Evolutionary conservation across 441 rosid species (phyloP), one percentile per base, ranked within the genome.

Genomic region (Erodium chrysanthum): DNA sequence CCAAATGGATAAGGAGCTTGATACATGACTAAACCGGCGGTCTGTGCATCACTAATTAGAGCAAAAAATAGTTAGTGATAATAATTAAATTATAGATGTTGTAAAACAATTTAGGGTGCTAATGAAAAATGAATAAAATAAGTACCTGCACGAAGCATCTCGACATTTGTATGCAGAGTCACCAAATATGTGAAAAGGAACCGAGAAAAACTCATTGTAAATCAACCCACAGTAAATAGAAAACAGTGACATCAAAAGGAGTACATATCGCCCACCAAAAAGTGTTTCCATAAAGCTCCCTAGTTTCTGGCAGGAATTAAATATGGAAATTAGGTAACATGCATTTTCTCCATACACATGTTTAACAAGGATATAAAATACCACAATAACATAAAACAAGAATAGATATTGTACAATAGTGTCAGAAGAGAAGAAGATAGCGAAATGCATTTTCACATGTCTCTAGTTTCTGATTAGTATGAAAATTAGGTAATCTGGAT

Each of bases 211-310:
- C 71, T 94, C 99, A 35, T 94, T 94, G 81, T 94, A 94, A 70
- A 94, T 83, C 56, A 94, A 68, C 52, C 99, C 99, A 37, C 92
- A 84, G 77, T 83, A 91, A 68, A 94, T 91, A 56, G 99, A 94
- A 80, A 94, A 90, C 63, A 91, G 72, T 71, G 99, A 71, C 97
- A 91, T 94, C 96, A 94, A 73, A 83, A 94, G 0, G 48, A 94
- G 85, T 64, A 88, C 94, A 82, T 94, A 94, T 70, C 97, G 97
- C 10, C 99, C 97, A 60, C 97, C 99, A 78, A 94, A 94, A 14
- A 87, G 79, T 96, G 89, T 89, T 75, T 88, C 91, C 70, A 85
- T 88, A 50, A 94, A 84, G 79, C 85, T 91, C 69, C 91, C 99
- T 70, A 89, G 97, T 63, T 73, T 73, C 76, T 73, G 76, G 23